phyloP scores from a whole-genome alignment of 768 basidiomycete genomes.

The Amanita pseudoporphyria region DNA sequence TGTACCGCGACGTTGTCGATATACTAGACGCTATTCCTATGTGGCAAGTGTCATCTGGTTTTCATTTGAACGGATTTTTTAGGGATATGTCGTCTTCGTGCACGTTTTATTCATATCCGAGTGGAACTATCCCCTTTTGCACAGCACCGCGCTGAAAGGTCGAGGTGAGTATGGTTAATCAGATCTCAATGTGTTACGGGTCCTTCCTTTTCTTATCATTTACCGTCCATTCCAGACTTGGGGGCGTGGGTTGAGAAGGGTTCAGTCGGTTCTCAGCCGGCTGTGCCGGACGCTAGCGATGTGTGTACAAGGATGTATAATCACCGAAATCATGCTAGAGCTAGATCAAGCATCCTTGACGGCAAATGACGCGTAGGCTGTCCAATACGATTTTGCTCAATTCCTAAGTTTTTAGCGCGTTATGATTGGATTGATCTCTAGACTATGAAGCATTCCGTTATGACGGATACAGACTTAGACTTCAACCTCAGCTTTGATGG shows the following conservation, averaged over 20 bases:
- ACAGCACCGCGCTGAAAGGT: background rate
- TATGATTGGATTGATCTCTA: conserved; percentile 4
- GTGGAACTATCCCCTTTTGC: background rate
- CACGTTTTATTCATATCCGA: conserved; percentile 7
- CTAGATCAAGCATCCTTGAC: background rate
- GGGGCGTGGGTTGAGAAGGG: background rate
- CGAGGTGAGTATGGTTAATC: conserved; percentile 2
- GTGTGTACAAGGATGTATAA: background rate
- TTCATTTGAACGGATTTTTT: background rate
- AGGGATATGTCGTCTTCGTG: background rate
- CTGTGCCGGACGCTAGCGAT: background rate
- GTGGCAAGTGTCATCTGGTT: conserved; percentile 3
- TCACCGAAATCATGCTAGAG: conserved; percentile 1
- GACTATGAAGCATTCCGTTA: conserved; percentile 4
- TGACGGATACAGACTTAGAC: conserved; percentile 4
- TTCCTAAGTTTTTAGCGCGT: conserved; percentile 4
- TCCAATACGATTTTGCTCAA: background rate
- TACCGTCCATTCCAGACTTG: background rate
- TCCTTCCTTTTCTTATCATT: conserved; percentile 1
- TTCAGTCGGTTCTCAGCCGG: background rate
- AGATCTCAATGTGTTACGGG: background rate
- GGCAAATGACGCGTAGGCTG: background rate
- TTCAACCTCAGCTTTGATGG: conserved; percentile 1
- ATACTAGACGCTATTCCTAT: background rate
- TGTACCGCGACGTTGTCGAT: background rate